phyloP scores from a whole-genome alignment of 192 early-diverging fungal genomes.

The Coemansia sp. region DNA sequence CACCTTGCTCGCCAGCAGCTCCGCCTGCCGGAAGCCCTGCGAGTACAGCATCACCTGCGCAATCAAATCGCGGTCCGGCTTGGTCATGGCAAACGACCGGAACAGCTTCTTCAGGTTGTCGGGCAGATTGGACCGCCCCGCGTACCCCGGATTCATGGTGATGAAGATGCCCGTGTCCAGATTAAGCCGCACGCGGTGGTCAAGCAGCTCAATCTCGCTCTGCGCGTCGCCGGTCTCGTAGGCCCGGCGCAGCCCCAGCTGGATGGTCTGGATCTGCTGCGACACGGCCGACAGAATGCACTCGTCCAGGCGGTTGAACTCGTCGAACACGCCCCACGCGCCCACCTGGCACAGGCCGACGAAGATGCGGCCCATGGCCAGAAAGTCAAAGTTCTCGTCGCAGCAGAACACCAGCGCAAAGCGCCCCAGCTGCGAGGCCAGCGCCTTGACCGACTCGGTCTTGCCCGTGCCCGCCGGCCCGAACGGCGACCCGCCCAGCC shows the following conservation, averaged over 20 bases:
- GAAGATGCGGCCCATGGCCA: conserved; percentile 99
- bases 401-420: conserved; percentile 99
- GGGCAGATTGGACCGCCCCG: conserved; percentile 94
- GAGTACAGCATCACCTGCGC: conserved; percentile 99
- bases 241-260: conserved; percentile 74
- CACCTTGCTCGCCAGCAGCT: conserved; percentile 88
- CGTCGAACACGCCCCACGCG: conserved; percentile 99
- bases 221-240: conserved; percentile 17
- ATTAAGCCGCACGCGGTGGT: conserved; percentile 80
- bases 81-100: conserved; percentile 98
- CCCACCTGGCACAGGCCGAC: conserved; percentile 98
- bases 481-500: conserved; percentile 95
- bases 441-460: conserved; percentile 97
- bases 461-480: conserved; percentile 99
- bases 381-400: conserved; percentile 99
- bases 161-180: conserved; percentile 94
- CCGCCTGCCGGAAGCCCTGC: conserved; percentile 96
- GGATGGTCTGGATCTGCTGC: conserved; percentile 99
- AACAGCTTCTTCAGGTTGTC: conserved; percentile 99
- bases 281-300: conserved; percentile 97
- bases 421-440: conserved; percentile 90
- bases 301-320: conserved; percentile 99
- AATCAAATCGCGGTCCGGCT: conserved; percentile 95
- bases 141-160: conserved; percentile 99
- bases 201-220: conserved; percentile 89